Evolutionary conservation across 306 rosid genomes (phyloP), one percentile per base, ranked within the genome.

Genomic region (Canavalia gladiata): DNA sequence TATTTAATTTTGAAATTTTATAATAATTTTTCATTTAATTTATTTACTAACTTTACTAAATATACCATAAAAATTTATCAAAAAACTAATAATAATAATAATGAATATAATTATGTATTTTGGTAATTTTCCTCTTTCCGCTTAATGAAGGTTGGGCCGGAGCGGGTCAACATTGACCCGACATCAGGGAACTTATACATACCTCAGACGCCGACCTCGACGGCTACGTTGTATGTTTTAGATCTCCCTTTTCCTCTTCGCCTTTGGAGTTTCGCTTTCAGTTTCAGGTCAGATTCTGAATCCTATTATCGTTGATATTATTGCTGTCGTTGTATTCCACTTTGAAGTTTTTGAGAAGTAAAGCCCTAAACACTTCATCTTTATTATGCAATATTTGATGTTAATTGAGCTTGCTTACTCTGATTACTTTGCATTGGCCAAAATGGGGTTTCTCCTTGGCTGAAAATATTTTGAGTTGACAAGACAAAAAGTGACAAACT

Each of bases 221-320:
- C 84, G 84, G 66, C 81, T 73, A 6, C 56, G 34, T 34, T 81
- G 11, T 7, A 8, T 41, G 33, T 68, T 86, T 80, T 85, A 81
- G 90, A 86, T 86, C 89, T 83, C 25, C 25, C 41, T 37, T 37
- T 37, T 37, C 4, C 41, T 37, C 49, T 64, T 57, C 33, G 69
- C 56, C 52, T 56, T 45, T 7, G 72, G 64, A 71, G 10, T 69
- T 45, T 60, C 58, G 70, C 52, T 82, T 31, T 30, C 50, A 68
- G 51, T 75, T 45, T 50, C 79, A 77, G 86, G 83, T 83, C 18
- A 71, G 83, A 43, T 76, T 82, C 34, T 72, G 13, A 58, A 25
- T 68, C 33, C 41, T 37, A 37, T 37, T 37, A 37, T 18, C 25
- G 25, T 18, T 18, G 25, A 18, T 18, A 18, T 4, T 37, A 37